A percentile compares a stretch with the other conserved stretches of the same genome.
Conservation (phyloP, 2,329 filamentous ascomycete genomes). For the Kalaharituber pfeilii region DNA sequence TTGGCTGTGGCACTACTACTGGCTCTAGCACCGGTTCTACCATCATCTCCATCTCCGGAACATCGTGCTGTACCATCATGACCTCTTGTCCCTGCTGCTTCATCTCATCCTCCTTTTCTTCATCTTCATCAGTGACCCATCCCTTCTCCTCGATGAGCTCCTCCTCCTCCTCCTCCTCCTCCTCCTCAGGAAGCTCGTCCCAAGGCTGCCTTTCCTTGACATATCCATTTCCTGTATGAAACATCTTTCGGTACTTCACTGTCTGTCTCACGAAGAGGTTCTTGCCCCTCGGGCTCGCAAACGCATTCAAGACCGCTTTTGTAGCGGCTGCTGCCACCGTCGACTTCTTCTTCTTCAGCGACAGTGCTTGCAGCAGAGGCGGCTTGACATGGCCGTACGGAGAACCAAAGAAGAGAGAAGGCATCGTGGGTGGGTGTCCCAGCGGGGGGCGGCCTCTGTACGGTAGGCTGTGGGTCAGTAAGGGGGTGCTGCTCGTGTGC, state of each 20-base stretch:
- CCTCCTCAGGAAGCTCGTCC: neutral
- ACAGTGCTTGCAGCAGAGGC: neutral
- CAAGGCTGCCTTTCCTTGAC: neutral
- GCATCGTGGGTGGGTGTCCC: neutral
- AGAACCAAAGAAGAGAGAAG: neutral
- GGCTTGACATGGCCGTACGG: neutral
- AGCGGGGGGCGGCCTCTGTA: no score
- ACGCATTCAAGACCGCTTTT: neutral
- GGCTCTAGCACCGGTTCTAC: neutral
- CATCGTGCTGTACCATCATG: neutral
- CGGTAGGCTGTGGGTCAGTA: no score
- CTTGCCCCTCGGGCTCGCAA: neutral
- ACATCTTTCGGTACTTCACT: neutral
- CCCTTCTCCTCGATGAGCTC: neutral
- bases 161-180: neutral
- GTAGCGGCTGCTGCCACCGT: neutral
- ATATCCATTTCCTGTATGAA: neutral
- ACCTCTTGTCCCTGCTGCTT: neutral
- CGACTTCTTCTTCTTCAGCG: neutral
- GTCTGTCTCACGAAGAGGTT: neutral
- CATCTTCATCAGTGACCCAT: neutral
- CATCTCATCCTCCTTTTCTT: neutral
- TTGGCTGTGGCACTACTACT: neutral
- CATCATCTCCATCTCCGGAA: neutral
- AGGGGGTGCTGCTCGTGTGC: no score